phyloP scores from a whole-genome alignment of 148 eudicot species.

The Vaccinium corymbosum region DNA sequence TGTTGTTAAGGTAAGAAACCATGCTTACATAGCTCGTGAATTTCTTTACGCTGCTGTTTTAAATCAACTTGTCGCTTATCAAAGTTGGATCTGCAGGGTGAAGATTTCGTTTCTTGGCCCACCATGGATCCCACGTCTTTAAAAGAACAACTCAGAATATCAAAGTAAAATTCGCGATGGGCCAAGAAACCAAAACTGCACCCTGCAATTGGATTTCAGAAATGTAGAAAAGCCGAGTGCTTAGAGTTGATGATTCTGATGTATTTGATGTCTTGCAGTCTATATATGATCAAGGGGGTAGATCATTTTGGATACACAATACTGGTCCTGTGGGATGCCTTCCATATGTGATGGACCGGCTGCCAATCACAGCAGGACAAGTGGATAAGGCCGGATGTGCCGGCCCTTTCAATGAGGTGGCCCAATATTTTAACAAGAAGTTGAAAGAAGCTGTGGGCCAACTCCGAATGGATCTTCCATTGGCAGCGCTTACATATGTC shows the following conservation, averaged over 20 bases:
- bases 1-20: constrained; percentile 48
- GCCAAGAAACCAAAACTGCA: not conserved
- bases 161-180: not conserved
- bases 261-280: constrained; percentile 1
- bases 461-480: constrained; percentile 50
- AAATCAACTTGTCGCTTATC: not conserved
- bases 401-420: constrained; percentile 56
- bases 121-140: not conserved
- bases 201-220: not conserved
- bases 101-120: not conserved
- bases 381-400: constrained; percentile 65
- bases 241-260: not conserved
- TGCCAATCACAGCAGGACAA: constrained; percentile 46
- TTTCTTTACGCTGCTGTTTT: not conserved
- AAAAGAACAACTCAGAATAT: not conserved
- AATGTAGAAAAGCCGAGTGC: not conserved
- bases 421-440: constrained; percentile 56
- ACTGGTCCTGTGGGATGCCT: constrained; percentile 91
- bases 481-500: constrained; percentile 69
- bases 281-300: constrained; percentile 62
- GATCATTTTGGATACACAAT: constrained; percentile 92
- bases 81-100: not conserved
- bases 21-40: not conserved
- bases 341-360: constrained; percentile 62
- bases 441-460: constrained; percentile 50